phyloP scores from a whole-genome alignment of 441 rosid genomes.

The Mallotus repandus region DNA sequence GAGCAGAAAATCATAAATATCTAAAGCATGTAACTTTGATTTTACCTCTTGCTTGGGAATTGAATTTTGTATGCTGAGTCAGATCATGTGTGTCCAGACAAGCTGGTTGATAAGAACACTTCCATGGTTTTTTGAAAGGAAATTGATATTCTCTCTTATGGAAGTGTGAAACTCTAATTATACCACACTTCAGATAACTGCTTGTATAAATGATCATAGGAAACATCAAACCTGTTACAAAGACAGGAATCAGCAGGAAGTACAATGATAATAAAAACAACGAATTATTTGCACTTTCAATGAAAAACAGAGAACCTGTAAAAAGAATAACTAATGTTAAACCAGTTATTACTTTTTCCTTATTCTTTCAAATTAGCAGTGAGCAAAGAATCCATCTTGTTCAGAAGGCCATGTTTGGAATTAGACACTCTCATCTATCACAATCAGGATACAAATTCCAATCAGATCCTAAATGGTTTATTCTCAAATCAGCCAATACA shows the following conservation, averaged over 20 bases:
- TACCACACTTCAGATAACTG: constrained; percentile 33
- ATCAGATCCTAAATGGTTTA: neutral
- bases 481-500: neutral
- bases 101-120: constrained; percentile 25
- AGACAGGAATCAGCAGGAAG: neutral
- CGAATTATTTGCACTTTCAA: neutral
- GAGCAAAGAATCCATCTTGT: neutral
- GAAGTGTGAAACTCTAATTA: constrained; percentile 34
- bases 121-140: constrained; percentile 22
- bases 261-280: neutral
- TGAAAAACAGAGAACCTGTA: neutral
- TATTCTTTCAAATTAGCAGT: neutral
- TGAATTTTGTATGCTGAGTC: constrained; percentile 19
- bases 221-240: constrained; percentile 36
- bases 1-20: neutral
- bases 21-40: constrained; percentile 4
- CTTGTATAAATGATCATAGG: constrained; percentile 32
- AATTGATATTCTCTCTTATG: constrained; percentile 23
- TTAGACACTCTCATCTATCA: neutral
- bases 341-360: neutral
- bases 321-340: neutral
- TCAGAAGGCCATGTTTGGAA: neutral
- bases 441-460: constrained; percentile 11
- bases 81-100: constrained; percentile 10
- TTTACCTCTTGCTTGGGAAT: constrained; percentile 17